Conservation (phyloP, 805 yeast species). For the Jamesozyma gamospora region DNA sequence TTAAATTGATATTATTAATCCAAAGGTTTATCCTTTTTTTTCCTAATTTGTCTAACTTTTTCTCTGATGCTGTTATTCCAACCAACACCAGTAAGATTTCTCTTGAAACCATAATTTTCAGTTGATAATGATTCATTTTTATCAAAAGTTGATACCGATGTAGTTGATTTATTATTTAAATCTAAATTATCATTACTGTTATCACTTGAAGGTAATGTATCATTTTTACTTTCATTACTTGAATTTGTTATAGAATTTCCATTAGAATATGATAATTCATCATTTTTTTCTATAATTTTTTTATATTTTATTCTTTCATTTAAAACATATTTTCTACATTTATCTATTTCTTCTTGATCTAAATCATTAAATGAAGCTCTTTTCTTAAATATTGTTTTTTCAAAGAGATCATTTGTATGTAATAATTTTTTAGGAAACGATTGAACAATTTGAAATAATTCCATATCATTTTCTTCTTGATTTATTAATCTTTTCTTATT, state of each 20-base stretch:
- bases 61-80: constrained; percentile 54
- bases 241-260: constrained; percentile 3
- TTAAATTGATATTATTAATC: not conserved
- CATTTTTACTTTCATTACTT: not conserved
- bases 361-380: constrained; percentile 62
- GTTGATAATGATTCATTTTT: constrained; percentile 30
- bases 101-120: constrained; percentile 36
- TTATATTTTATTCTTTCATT: constrained; percentile 41
- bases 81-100: constrained; percentile 40
- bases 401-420: constrained; percentile 62
- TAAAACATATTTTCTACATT: constrained; percentile 69
- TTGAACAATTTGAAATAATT: constrained; percentile 76
- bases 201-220: not conserved
- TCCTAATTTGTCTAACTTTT: constrained; percentile 39
- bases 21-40: constrained; percentile 12
- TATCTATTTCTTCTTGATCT: constrained; percentile 71
- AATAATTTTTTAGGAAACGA: constrained; percentile 62
- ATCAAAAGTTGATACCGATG: constrained; percentile 16
- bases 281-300: constrained; percentile 13
- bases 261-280: constrained; percentile 2
- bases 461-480: constrained; percentile 40
- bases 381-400: constrained; percentile 58
- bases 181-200: not conserved
- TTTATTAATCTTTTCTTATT: constrained; percentile 1
- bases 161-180: not conserved